Base-by-base conservation (phyloP, 495 filamentous ascomycete species). In the Neurospora sp. region DNA sequence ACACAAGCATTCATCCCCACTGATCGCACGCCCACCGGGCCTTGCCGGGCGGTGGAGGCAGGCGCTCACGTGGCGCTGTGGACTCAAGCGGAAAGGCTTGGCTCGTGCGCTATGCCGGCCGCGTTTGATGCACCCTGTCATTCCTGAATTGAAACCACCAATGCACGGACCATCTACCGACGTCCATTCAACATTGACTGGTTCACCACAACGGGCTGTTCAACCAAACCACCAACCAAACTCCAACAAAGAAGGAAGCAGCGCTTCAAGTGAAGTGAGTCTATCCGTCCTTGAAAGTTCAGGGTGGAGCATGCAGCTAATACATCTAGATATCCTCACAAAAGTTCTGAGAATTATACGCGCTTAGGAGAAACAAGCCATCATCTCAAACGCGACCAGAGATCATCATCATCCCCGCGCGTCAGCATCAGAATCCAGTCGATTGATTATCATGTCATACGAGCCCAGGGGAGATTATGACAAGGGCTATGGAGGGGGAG, bases 381-480 rank as follows among this genome's bases (percentile, higher is more conserved):
- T 62, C 54, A 16, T 16, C 23, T 14, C 23, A 31, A 62, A 31
- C 54, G 54, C 54, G 54, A 62, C 54, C 54, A 62, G 6, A 62
- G 16, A 12, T 31, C 12, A 62, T 62, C 54, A 62, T 62, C 54
- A 12, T 60, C 12, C 54, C 31, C 31, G 12, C 54, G 54, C 54
- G 54, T 31, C 54, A 12, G 54, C 54, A 27, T 62, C 54, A 62
- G 23, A 7, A 31, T 62, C 16, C 54, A 62, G 23, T 62, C 54
- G 54, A 14, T 62, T 62, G 69, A 71, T 39, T 38, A 78, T 70
- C 70, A 86, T 86, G 84, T 79, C 84, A 71, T 85, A 84, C 76
- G 84, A 85, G 54, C 78, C 79, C 69, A 80, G 82, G 39, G 79
- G 83, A 20, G 85, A 84, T 66, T 77, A 83, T 75, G 80, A 82